A percentile compares a stretch with the other conserved stretches of the same genome.
These are phyloP conservation scores for Brassica napus DNA, from an alignment of 345 rosid genomes.

Conservation along the genomic window DNA sequence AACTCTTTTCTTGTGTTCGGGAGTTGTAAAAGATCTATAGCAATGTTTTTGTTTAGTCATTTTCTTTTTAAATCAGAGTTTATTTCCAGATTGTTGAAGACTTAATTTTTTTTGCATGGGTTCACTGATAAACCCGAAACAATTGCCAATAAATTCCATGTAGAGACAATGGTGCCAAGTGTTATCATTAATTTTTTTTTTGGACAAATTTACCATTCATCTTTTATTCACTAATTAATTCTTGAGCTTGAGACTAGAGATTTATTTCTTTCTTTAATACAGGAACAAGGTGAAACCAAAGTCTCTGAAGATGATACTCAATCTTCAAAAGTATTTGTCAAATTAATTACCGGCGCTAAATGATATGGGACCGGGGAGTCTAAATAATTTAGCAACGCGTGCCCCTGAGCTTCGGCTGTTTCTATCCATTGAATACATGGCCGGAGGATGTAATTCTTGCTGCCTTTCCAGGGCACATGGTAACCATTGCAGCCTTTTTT, in stretches of 20 bases:
- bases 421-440: neutral
- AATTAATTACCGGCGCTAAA: neutral
- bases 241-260: neutral
- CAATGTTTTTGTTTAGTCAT: no score
- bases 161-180: neutral
- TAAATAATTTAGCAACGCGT: neutral
- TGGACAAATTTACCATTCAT: neutral
- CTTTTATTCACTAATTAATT: neutral
- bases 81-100: no score
- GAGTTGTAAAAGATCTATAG: no score
- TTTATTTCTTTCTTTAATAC: neutral
- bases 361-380: neutral
- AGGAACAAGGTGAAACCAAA: neutral
- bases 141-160: neutral
- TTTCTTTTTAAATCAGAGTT: no score
- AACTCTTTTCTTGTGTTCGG: no score
- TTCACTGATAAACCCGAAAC: no score
- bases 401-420: neutral
- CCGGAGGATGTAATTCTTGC: neutral
- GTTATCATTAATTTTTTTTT: neutral
- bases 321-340: conserved; percentile 65
- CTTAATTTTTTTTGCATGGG: no score
- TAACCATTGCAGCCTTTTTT: no score
- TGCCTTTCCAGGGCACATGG: neutral
- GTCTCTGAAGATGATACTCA: conserved; percentile 55